phyloP scores from a whole-genome alignment of 2,329 filamentous ascomycete genomes.

The Cytospora chrysosperma region DNA sequence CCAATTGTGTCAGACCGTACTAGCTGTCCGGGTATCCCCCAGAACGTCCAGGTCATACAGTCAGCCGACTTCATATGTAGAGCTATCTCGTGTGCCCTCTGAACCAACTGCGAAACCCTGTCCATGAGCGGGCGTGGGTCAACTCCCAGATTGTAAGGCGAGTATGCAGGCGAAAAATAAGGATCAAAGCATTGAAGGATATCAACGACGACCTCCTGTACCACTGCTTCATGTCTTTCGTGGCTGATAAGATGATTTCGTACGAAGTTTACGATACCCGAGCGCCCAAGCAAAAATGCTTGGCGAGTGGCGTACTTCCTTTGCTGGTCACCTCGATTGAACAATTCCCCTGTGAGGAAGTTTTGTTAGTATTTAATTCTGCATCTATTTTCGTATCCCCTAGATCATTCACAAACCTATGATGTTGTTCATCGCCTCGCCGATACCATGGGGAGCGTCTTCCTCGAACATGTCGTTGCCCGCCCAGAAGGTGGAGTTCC shows the following conservation, averaged over 20 bases:
- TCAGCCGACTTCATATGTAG: neutral
- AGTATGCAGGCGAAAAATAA: neutral
- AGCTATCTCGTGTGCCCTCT: slow-evolving; percentile 5
- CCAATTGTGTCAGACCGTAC: neutral
- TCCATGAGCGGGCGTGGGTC: neutral
- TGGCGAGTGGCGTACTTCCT: neutral
- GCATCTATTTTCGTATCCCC: too few species aligned
- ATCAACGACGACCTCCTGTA: neutral
- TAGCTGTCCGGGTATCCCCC: neutral
- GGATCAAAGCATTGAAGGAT: slow-evolving; percentile 1
- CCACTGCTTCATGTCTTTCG: neutral
- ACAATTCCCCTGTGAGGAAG: neutral
- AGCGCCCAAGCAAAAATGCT: neutral
- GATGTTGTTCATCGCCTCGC: neutral
- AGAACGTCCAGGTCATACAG: neutral
- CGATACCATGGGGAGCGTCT: neutral
- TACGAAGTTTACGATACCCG: neutral
- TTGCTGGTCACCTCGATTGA: neutral
- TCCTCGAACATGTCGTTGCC: neutral
- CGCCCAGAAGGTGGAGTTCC: neutral
- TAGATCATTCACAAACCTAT: neutral
- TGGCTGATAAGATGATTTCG: neutral
- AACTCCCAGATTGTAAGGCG: neutral
- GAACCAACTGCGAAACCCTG: neutral
- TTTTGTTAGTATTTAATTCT: neutral